These are phyloP conservation scores for Mantamonas sphyraenae DNA, from an alignment of 78 protist species.

Conservation along the genomic window DNA sequence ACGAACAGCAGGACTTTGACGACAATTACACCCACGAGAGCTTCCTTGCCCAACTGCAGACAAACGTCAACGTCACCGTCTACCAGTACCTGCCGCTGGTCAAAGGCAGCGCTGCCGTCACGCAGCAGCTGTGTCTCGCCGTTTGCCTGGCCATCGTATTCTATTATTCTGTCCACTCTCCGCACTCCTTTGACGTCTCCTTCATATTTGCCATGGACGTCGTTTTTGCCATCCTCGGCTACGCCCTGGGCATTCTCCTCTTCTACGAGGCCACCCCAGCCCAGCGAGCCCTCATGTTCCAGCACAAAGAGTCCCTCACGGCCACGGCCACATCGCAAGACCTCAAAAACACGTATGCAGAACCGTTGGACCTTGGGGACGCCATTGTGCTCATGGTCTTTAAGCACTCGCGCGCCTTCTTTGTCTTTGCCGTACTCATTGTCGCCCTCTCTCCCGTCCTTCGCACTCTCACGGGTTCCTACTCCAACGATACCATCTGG, in stretches of 20 bases:
- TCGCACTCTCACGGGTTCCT: slow-evolving; percentile 48
- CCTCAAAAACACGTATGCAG: neutral
- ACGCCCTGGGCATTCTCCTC: neutral
- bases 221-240: neutral
- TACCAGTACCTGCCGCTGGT: neutral
- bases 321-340: neutral
- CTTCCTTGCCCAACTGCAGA: neutral
- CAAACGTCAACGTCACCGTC: neutral
- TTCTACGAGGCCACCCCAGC: no score
- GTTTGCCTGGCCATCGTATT: neutral
- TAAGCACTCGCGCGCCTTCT: neutral
- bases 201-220: neutral
- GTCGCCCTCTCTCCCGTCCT: slow-evolving; percentile 54
- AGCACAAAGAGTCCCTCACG: no score
- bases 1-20: slow-evolving; percentile 1
- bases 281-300: no score
- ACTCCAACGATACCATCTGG: slow-evolving; percentile 60
- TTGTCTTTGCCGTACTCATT: no score
- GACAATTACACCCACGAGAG: neutral
- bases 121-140: neutral
- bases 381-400: neutral
- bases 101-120: neutral
- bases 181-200: neutral
- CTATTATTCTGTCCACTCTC: slow-evolving; percentile 6
- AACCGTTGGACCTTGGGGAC: neutral